A percentile compares a stretch with the other conserved stretches of the same genome.
Evolutionary conservation across 2,329 filamentous ascomycete genomes (phyloP).

Genomic region (Trichothecium roseum): DNA sequence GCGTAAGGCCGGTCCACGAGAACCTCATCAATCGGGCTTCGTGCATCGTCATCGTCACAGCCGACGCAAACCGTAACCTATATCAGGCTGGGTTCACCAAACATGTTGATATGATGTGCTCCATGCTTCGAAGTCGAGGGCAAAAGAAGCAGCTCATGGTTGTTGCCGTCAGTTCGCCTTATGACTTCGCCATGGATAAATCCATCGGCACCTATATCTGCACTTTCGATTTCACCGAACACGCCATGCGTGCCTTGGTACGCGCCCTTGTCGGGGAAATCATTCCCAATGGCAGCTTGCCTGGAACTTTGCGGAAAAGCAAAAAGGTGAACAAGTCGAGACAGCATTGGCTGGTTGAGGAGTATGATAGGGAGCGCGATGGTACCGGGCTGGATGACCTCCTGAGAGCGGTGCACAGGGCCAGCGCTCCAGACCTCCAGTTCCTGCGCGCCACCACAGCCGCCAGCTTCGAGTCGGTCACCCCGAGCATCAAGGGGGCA

Average conservation of each 20-base stretch:
- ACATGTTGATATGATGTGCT: slow-evolving; percentile 92
- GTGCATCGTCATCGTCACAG: slow-evolving; percentile 82
- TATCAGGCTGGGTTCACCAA: slow-evolving; percentile 95
- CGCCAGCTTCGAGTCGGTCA: slow-evolving; percentile 65
- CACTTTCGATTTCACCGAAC: slow-evolving; percentile 94
- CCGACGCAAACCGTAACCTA: slow-evolving; percentile 85
- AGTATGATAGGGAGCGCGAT: slow-evolving; percentile 74
- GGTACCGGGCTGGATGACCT: slow-evolving; percentile 63
- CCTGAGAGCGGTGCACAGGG: slow-evolving; percentile 58
- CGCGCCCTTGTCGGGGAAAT: slow-evolving; percentile 74
- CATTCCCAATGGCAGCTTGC: slow-evolving; percentile 46
- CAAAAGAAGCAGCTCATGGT: slow-evolving; percentile 87
- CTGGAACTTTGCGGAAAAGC: slow-evolving; percentile 73
- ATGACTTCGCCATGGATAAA: slow-evolving; percentile 91
- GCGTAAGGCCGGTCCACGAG: slow-evolving; percentile 84
- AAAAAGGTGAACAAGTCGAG: slow-evolving; percentile 81
- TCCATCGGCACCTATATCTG: slow-evolving; percentile 87
- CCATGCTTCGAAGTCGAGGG: slow-evolving; percentile 63
- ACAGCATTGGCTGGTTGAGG: slow-evolving; percentile 90
- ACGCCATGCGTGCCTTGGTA: slow-evolving; percentile 74
- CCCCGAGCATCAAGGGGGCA: slow-evolving; percentile 61
- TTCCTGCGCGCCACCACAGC: slow-evolving; percentile 63
- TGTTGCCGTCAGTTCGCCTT: slow-evolving; percentile 87
- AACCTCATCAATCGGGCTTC: slow-evolving; percentile 82
- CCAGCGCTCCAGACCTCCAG: slow-evolving; percentile 53